Base-by-base conservation (phyloP, 2,329 filamentous ascomycete species). In the Diplodia corticola region DNA sequence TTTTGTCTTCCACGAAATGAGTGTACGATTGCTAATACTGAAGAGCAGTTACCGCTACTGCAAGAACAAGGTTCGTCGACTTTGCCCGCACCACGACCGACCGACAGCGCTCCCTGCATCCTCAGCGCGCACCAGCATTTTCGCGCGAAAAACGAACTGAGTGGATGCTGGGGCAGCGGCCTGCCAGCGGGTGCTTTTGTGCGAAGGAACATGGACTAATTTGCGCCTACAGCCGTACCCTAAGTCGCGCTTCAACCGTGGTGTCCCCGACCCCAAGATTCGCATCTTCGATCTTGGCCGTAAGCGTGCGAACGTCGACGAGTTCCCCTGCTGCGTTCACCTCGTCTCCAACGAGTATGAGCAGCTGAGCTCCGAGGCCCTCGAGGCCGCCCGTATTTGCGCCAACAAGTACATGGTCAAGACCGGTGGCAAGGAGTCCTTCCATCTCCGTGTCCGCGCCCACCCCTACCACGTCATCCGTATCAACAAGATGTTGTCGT, bases 401-500 rank as follows among this genome's bases (percentile, higher is more conserved):
- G 93, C 93, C 91, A 99, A 99, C 92, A 98, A 98, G 92, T 89
- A 89, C 83, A 84, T 89, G 73, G 87, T 89, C 80, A 89, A 89
- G 83, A 81, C 84, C 74, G 83, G 85, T 76, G 87, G 87, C 81
- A 89, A 89, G 83, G 87, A 89, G 86, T 84, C 85, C 81, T 89
- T 89, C 86, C 87, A 89, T 81, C 80, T 89, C 71, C 87, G 87
- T 73, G 85, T 89, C 78, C 87, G 95, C 81, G 93, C 93, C 80
- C 95, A 99, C 89, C 95, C 95, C 74, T 99, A 92, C 92, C 95
- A 99, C 88, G 95, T 99, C 85, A 91, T 99, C 88, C 95, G 95
- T 85, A 99, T 99, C 93, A 99, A 99, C 93, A 99, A 99, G 91
- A 99, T 99, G 95, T 94, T 99, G 92, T 98, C 95, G 81, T 99